phyloP scores from a whole-genome alignment of 495 filamentous ascomycete genomes.

The Hyaloscypha finlandica region DNA sequence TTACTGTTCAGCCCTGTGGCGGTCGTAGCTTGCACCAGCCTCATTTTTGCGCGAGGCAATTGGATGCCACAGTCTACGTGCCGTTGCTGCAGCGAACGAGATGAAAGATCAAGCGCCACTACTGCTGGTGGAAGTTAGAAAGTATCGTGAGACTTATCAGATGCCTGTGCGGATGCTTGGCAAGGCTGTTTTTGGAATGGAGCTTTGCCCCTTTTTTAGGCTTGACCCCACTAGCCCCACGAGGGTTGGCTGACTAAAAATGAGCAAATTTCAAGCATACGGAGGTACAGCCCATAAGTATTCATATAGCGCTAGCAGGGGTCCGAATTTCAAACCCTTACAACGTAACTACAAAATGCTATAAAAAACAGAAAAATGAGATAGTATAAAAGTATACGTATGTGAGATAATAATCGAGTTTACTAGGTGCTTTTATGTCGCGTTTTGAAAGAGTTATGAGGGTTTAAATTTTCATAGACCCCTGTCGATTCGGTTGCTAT shows the following conservation, averaged over 20 bases:
- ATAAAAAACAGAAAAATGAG: too few relatives aligned
- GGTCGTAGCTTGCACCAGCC: neutral
- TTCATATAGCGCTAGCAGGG: too few relatives aligned
- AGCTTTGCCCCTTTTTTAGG: neutral
- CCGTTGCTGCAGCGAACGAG: neutral
- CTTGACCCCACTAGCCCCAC: neutral
- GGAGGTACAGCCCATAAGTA: too few relatives aligned
- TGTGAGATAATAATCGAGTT: too few relatives aligned
- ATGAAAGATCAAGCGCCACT: neutral
- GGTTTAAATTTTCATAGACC: too few relatives aligned
- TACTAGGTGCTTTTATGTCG: too few relatives aligned
- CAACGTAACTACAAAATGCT: too few relatives aligned
- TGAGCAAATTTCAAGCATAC: neutral
- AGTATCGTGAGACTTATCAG: neutral
- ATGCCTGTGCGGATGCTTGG: neutral
- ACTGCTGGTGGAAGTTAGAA: neutral
- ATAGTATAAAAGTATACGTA: too few relatives aligned
- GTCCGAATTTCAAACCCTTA: too few relatives aligned
- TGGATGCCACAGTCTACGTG: neutral
- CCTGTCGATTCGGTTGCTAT: too few relatives aligned
- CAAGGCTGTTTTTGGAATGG: neutral
- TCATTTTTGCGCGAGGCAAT: neutral
- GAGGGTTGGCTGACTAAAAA: neutral
- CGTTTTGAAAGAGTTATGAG: too few relatives aligned
- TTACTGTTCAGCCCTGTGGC: slow-evolving; percentile 4